Conservation (phyloP, 1,284 basidiomycete genomes). For the Cryptococcus wingfieldii region DNA sequence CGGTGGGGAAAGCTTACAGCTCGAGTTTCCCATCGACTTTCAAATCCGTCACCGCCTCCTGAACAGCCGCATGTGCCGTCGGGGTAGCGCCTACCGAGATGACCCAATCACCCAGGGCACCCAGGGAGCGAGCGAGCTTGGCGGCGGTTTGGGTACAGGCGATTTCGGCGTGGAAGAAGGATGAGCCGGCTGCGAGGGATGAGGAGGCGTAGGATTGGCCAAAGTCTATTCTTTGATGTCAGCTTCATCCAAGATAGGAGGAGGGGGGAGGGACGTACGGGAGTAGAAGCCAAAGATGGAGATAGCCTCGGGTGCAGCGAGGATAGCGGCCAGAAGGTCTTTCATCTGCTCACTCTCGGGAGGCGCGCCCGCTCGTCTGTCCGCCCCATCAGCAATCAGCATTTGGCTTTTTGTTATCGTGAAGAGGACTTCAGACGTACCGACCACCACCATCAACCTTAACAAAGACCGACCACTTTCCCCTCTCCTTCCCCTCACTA, state of each 20-base stretch:
- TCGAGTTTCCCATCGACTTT: constrained; percentile 36
- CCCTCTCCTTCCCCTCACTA: constrained; percentile 44
- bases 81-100: constrained; percentile 82
- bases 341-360: constrained; percentile 58
- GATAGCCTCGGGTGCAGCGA: constrained; percentile 56
- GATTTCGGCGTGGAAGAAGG: constrained; percentile 68
- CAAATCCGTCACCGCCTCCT: constrained; percentile 3
- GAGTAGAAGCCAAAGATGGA: constrained; percentile 77
- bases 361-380: constrained; percentile 73
- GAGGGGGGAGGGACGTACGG: constrained; percentile 49
- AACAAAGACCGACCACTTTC: constrained; percentile 68
- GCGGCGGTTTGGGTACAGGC: constrained; percentile 66
- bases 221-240: constrained; percentile 25
- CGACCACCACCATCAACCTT: constrained; percentile 74
- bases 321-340: constrained; percentile 53
- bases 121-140: constrained; percentile 52
- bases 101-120: constrained; percentile 53
- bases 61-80: constrained; percentile 55
- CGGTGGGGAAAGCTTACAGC: constrained; percentile 19
- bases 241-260: not conserved
- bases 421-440: constrained; percentile 50
- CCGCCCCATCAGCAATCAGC: not conserved
- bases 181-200: constrained; percentile 59
- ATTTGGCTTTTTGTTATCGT: not conserved
- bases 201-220: constrained; percentile 67